Evolutionary conservation across 208 protist genomes (phyloP).

Genomic region (Acanthamoeba royreba): DNA sequence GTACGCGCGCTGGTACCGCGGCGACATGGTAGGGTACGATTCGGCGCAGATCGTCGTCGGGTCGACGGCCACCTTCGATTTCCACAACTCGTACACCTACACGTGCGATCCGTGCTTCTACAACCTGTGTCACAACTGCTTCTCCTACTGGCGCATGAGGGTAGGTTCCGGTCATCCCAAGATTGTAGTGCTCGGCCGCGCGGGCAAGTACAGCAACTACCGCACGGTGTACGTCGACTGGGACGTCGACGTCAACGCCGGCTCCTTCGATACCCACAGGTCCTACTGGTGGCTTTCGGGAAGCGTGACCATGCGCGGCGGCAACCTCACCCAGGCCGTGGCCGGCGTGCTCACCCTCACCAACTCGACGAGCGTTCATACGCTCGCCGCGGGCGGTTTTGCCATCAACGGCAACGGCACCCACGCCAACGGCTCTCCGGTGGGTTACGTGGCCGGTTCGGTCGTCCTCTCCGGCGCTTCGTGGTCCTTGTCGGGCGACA

Average conservation of each 20-base stretch:
- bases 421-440: neutral
- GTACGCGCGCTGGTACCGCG: constrained; percentile 13
- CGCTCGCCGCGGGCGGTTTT: neutral
- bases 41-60: neutral
- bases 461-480: neutral
- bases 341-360: neutral
- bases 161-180: neutral
- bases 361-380: neutral
- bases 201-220: constrained; percentile 35
- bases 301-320: constrained; percentile 20
- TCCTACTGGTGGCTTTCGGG: neutral
- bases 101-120: neutral
- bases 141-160: constrained; percentile 23
- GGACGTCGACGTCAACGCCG: constrained; percentile 25
- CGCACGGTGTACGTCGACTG: constrained; percentile 35
- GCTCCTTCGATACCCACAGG: neutral
- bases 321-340: neutral
- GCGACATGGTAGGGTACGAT: neutral
- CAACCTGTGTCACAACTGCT: constrained; percentile 34
- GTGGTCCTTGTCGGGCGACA: neutral
- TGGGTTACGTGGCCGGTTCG: neutral
- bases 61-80: neutral
- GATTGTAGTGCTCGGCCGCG: neutral
- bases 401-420: neutral
- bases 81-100: neutral